These are phyloP conservation scores for Albophoma yamanashiensis DNA, from an alignment of 2,329 filamentous ascomycete genomes.

Conservation along the genomic window DNA sequence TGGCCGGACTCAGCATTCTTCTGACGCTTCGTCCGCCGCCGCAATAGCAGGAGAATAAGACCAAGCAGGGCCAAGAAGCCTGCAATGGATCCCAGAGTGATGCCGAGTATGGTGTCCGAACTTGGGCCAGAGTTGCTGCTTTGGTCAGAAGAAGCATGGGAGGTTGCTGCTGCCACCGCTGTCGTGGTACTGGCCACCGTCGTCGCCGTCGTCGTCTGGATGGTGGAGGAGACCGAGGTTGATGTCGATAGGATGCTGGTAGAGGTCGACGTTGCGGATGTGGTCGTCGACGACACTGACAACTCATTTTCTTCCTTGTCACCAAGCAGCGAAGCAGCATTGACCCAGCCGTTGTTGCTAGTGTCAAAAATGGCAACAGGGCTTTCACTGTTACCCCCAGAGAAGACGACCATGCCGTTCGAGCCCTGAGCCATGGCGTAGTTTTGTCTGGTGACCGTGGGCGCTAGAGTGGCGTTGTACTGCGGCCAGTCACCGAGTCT, in stretches of 20 bases:
- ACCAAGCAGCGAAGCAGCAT: conserved; percentile 54
- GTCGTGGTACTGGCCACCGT: conserved; percentile 6
- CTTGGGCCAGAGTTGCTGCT: conserved; percentile 20
- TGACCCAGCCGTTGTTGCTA: conserved; percentile 65
- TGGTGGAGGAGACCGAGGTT: conserved; percentile 8
- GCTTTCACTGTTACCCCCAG: conserved; percentile 59
- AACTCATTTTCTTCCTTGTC: conserved; percentile 30
- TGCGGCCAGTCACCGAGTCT: conserved; percentile 58
- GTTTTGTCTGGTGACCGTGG: conserved; percentile 48
- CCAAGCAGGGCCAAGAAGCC: conserved; percentile 63
- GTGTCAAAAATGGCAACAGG: conserved; percentile 70
- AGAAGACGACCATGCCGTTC: conserved; percentile 61
- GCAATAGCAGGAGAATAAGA: conserved; percentile 52
- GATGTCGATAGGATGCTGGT: conserved; percentile 9
- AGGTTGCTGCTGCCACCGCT: neutral
- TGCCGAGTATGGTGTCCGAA: conserved; percentile 58
- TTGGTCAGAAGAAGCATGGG: neutral
- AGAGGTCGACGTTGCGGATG: conserved; percentile 12
- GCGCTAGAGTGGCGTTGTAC: conserved; percentile 69
- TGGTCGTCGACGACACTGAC: conserved; percentile 16
- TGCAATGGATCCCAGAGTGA: conserved; percentile 71
- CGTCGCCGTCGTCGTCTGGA: conserved; percentile 9
- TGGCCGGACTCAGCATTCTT: conserved; percentile 37
- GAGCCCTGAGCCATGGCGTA: conserved; percentile 62
- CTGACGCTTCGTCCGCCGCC: conserved; percentile 41